Base-by-base conservation (phyloP, 2,329 filamentous ascomycete species). In the Chaetothyriales sp. region DNA sequence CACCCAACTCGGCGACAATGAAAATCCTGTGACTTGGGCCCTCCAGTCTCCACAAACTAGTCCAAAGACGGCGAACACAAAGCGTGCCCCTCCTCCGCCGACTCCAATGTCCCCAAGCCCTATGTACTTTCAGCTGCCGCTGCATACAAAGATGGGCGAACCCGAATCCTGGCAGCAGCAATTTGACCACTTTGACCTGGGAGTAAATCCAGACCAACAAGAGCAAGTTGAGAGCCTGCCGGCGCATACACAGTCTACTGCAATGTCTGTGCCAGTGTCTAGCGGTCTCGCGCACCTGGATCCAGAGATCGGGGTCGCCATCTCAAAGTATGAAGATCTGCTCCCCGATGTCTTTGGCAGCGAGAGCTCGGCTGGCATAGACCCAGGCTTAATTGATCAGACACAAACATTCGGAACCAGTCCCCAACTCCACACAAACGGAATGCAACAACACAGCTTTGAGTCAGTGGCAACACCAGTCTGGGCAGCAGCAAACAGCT, bases 81-180 rank as follows among this genome's bases (percentile, higher is more conserved):
- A 39, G 32, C 12, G 10, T 39, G 32, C 32, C 32, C 32, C 32
- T 39, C 65, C 61, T 56, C 66, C 65, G 56, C 60, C 60, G 45
- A 53, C 63, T 45, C 59, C 32, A 39, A 39, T 64, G 51, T 71
- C 67, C 20, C 68, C 72, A 44, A 77, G 72, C 59, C 73, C 78
- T 70, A 76, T 76, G 70, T 74, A 70, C 58, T 70, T 75, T 43
- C 69, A 72, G 51, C 53, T 71, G 67, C 64, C 69, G 64, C 47
- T 51, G 28, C 62, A 71, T 53, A 60, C 58, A 53, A 69, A 61
- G 56, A 68, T 66, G 65, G 63, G 63, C 22, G 53, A 46, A 67
- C 66, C 68, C 60, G 68, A 62, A 62, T 70, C 65, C 46, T 80
- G 77, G 76, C 67, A 70, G 42, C 70, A 75, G 56, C 72, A 74